phyloP scores from a whole-genome alignment of 495 filamentous ascomycete genomes.

The Thozetella sp. region DNA sequence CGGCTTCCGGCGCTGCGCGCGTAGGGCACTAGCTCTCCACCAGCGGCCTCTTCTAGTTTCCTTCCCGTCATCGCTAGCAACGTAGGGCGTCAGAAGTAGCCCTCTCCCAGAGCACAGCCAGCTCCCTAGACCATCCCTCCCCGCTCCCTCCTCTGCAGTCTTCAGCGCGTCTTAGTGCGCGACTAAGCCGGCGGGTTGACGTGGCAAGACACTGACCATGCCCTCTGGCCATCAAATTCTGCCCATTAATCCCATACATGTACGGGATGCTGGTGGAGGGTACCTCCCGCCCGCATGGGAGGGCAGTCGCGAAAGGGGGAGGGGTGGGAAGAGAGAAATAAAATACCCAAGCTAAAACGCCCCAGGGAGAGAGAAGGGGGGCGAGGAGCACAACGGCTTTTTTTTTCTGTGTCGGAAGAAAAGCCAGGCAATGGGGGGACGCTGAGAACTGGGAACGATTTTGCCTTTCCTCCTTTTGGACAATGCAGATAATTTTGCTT shows the following conservation, averaged over 20 bases:
- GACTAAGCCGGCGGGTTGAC: conserved; percentile 1
- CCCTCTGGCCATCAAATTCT: too few relatives aligned
- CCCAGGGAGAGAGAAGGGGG: too few relatives aligned
- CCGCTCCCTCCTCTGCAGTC: background rate
- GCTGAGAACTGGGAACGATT: background rate
- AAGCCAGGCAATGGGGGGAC: background rate
- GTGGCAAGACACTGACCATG: too few relatives aligned
- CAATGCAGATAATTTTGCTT: background rate
- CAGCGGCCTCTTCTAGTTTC: background rate
- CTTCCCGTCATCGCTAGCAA: background rate
- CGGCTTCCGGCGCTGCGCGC: background rate
- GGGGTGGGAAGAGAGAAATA: too few relatives aligned
- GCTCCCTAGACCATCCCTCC: background rate
- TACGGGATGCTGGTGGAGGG: too few relatives aligned
- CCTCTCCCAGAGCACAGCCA: background rate
- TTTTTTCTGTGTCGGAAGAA: background rate
- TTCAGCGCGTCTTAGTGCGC: background rate
- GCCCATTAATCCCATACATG: too few relatives aligned
- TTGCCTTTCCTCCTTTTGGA: background rate
- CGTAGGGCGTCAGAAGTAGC: too few relatives aligned
- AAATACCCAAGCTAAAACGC: too few relatives aligned
- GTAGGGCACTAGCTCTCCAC: background rate
- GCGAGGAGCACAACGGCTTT: too few relatives aligned
- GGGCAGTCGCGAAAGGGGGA: too few relatives aligned
- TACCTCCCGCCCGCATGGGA: too few relatives aligned